Evolutionary conservation across 192 early-diverging fungal genomes (phyloP), one percentile per base, ranked within the genome.

Genomic region (Linnemannia zychae): DNA sequence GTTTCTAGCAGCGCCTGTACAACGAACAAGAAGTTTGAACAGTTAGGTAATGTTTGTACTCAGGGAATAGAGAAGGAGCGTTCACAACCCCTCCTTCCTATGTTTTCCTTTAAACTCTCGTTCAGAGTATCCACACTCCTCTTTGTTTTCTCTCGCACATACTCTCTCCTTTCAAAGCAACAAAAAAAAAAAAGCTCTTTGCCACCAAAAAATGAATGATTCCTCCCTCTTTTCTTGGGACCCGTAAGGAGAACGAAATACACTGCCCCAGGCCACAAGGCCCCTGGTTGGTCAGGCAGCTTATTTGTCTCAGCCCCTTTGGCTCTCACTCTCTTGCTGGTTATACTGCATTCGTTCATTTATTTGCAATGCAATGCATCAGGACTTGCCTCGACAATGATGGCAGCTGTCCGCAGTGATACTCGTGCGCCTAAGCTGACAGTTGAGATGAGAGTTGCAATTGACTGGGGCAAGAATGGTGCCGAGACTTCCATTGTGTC

Each of bases 391-490:
- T 95, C 94, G 52, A 92, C 87, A 74, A 93, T 74, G 31, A 94
- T 84, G 13, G 91, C 87, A 12, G 91, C 86, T 48, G 90, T 89
- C 57, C 94, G 87, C 28, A 94, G 80, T 0, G 92, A 93, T n/a
- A 95, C 81, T 16, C 93, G 79, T 7, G 93, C 88, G 22, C 91
- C 92, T 9, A 91, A 84, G 16, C 93, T 92, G 57, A 94, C 88
- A 17, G 90, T 89, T 18, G 92, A 92, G 53, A 95, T 88, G 47
- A 93, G 63, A 24, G 84, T 85, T 38, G 94, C 94, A 16, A 93
- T 81, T 46, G 88, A 87, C 66, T 89, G 87, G 67, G 92, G 90
- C 17, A 95, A 84, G 66, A 95, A 78, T 15, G 92, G 88, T 3
- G 87, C 82, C 1, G 87, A 88, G 28, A 71, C 78, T 33, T 85